Evolutionary conservation across 495 filamentous ascomycete species (phyloP), one percentile per base, ranked within the genome.

Genomic region (Ramalina intermedia): DNA sequence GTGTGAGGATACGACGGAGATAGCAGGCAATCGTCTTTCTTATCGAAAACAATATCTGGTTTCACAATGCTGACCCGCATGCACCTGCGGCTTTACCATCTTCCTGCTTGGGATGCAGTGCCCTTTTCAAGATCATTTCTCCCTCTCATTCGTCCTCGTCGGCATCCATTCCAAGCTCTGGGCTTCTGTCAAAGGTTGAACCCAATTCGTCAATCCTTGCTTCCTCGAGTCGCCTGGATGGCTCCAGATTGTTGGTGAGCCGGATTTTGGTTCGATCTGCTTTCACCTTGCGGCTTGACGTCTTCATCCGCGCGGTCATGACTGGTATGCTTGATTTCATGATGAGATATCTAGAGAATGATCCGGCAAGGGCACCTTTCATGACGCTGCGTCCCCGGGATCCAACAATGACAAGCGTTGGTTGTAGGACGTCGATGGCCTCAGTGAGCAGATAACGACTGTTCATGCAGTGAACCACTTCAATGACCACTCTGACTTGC

Each of bases 401-500:
- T 26, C 91, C 91, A 37, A 96, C 74, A 54, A 96, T 85, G 2
- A 94, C 90, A 37, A 98, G 70, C n/a, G 90, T 96, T 8, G 91
- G 91, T 43, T 81, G 80, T 42, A 96, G 72, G 46, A 81, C 76
- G 65, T 98, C 91, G 60, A 98, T 96, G 53, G 88, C 84, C 66
- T 91, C 86, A 3, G 81, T 87, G 39, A 91, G 78, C 60, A 91
- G 68, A 61, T 85, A 79, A 63, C 82, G 87, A 6, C 90, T 87
- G 55, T 84, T 94, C 72, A 95, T 96, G 81, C 91, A 96, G 62
- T 96, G 90, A 53, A 96, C 85, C 18, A 96, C 90, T 63, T 98
- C 91, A 33, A 98, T 81, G 23, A 91, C 85, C 46, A 94, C 78
- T 41, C 85, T 79, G 35, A 94, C 88, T 60, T 96, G 90, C 37